Evolutionary conservation across 768 basidiomycete genomes (phyloP).

Genomic region (Lyophyllum atratum): DNA sequence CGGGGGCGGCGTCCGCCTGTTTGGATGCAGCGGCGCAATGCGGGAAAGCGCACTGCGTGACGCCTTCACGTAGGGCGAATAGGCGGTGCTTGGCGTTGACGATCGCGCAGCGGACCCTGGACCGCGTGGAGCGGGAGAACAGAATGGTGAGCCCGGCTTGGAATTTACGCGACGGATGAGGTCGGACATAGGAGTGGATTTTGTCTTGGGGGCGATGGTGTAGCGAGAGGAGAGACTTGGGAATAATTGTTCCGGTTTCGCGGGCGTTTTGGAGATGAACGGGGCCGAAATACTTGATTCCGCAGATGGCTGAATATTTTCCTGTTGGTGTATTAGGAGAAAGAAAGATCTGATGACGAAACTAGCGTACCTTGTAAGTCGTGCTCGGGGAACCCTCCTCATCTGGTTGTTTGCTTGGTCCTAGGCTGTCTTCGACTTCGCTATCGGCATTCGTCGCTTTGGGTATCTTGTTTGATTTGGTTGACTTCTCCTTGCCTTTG

Average conservation of each 20-base stretch:
- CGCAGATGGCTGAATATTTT: slow-evolving; percentile 24
- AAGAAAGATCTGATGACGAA: not conserved
- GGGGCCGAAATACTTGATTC: slow-evolving; percentile 1
- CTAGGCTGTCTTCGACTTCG: not conserved
- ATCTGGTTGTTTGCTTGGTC: not conserved
- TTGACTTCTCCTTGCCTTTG: slow-evolving; percentile 2
- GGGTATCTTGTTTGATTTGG: not conserved
- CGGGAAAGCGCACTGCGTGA: slow-evolving; percentile 61
- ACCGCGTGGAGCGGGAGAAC: slow-evolving; percentile 27
- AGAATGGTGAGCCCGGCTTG: slow-evolving; percentile 63
- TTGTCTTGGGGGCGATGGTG: slow-evolving; percentile 50
- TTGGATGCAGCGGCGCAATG: slow-evolving; percentile 78
- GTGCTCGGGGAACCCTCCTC: not conserved
- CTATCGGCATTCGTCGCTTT: not conserved
- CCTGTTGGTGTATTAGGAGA: slow-evolving; percentile 19
- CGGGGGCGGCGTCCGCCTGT: slow-evolving; percentile 72
- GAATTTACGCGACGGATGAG: slow-evolving; percentile 74
- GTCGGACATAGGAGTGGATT: slow-evolving; percentile 69
- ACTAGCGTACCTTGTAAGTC: slow-evolving; percentile 20
- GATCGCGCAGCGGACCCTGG: slow-evolving; percentile 13
- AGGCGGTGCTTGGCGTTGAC: slow-evolving; percentile 34
- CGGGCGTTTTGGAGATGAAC: slow-evolving; percentile 9
- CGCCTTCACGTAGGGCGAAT: slow-evolving; percentile 68
- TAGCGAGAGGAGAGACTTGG: slow-evolving; percentile 36
- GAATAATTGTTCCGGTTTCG: slow-evolving; percentile 15